Percentiles rank a stretch among this genome's conserved stretches.
These are phyloP conservation scores for Termitomyces heimii DNA, from an alignment of 768 basidiomycete species.

Conservation along the genomic window DNA sequence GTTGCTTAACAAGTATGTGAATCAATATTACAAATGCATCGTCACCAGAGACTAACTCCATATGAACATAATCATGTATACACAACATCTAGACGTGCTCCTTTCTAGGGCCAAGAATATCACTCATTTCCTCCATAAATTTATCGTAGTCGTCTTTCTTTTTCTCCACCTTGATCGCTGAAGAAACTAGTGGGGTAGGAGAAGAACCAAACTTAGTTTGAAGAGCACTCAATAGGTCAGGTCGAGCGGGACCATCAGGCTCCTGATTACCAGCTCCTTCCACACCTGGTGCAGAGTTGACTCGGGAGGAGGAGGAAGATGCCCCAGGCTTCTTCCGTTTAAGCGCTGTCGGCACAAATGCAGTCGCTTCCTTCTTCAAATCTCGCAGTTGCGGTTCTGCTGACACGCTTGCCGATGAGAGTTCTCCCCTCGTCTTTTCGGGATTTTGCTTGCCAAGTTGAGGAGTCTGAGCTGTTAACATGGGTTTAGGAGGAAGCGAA, in stretches of 20 bases:
- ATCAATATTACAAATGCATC: neutral
- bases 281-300: constrained; percentile 64
- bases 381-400: constrained; percentile 88
- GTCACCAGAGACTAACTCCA: too few species aligned
- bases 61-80: neutral
- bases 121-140: constrained; percentile 72
- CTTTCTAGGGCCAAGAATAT: constrained; percentile 41
- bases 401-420: constrained; percentile 63
- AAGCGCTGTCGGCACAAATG: constrained; percentile 80
- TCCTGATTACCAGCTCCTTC: constrained; percentile 23
- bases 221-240: constrained; percentile 61
- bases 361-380: constrained; percentile 90
- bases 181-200: constrained; percentile 19
- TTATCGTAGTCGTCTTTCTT: constrained; percentile 68
- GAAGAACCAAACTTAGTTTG: constrained; percentile 53
- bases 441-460: constrained; percentile 29
- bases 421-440: constrained; percentile 23
- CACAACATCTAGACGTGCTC: constrained; percentile 1
- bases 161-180: constrained; percentile 24
- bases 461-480: constrained; percentile 19
- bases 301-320: constrained; percentile 28
- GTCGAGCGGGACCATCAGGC: constrained; percentile 36
- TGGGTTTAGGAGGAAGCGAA: constrained; percentile 38
- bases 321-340: constrained; percentile 62
- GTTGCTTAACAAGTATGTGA: too few species aligned